A percentile compares a stretch with the other conserved stretches of the same genome.
Evolutionary conservation across 305 asterid genomes (phyloP).

Genomic region (Solanum hybrid): DNA sequence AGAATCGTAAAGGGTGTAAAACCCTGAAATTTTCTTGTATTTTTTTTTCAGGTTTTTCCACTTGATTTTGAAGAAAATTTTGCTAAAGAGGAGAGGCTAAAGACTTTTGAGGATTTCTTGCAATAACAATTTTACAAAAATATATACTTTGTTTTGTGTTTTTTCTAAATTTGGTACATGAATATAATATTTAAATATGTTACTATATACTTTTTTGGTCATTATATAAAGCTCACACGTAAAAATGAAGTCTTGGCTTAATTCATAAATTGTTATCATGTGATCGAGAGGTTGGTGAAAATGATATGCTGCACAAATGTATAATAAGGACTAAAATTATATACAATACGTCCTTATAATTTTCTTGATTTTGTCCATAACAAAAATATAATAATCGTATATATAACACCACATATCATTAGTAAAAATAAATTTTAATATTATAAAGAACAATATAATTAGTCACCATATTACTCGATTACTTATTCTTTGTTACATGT

Average conservation of each 20-base stretch:
- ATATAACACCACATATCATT: no score
- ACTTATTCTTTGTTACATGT: neutral
- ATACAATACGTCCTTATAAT: neutral
- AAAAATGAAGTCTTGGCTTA: no score
- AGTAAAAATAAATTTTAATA: no score
- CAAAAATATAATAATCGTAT: neutral
- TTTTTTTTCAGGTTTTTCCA: neutral
- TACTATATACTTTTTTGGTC: neutral
- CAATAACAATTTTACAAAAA: neutral
- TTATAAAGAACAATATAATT: no score
- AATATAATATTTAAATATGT: neutral
- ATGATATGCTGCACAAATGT: fast-evolving
- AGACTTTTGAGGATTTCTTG: neutral
- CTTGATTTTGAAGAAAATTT: neutral
- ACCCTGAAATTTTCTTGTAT: neutral
- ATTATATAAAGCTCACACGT: neutral
- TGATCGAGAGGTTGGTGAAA: neutral
- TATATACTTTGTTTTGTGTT: neutral
- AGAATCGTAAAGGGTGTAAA: neutral
- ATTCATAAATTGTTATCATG: no score
- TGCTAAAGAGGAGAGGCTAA: neutral
- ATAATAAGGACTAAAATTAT: neutral
- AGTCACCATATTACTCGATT: neutral
- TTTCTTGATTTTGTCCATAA: neutral
- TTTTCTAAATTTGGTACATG: neutral